These are phyloP conservation scores for Pichia phayaonensis DNA, from an alignment of 805 yeast species.

Conservation along the genomic window DNA sequence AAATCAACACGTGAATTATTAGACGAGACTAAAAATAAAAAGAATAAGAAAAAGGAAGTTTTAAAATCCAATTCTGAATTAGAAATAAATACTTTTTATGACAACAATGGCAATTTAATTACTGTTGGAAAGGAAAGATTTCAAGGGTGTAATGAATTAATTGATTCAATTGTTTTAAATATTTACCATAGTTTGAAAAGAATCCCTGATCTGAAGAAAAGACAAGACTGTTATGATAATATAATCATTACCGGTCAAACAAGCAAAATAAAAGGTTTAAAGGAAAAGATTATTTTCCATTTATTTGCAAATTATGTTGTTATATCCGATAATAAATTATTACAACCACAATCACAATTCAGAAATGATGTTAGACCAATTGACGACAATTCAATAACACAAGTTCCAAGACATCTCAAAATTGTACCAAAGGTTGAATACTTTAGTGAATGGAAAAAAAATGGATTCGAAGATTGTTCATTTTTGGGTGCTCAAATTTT, in stretches of 20 bases:
- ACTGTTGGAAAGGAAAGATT: constrained; percentile 86
- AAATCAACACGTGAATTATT: constrained; percentile 46
- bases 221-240: constrained; percentile 82
- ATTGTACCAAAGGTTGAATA: constrained; percentile 76
- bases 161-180: constrained; percentile 45
- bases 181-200: constrained; percentile 46
- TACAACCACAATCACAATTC: constrained; percentile 21
- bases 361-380: constrained; percentile 23
- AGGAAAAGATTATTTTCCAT: constrained; percentile 55
- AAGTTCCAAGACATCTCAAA: constrained; percentile 73
- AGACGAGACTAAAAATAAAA: constrained; percentile 19
- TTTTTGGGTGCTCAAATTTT: constrained; percentile 86
- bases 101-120: constrained; percentile 46
- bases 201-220: constrained; percentile 54
- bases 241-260: constrained; percentile 76
- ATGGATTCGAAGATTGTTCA: constrained; percentile 66
- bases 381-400: constrained; percentile 33
- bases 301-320: constrained; percentile 29
- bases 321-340: constrained; percentile 15
- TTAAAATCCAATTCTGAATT: constrained; percentile 52
- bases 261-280: constrained; percentile 64
- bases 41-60: constrained; percentile 8
- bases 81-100: constrained; percentile 66
- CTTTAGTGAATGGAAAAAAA: constrained; percentile 88
- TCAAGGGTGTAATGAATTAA: constrained; percentile 61